Evolutionary conservation across 2,329 filamentous ascomycete genomes (phyloP), one percentile per base, ranked within the genome.

Genomic region (Stagonosporopsis rhizophila): DNA sequence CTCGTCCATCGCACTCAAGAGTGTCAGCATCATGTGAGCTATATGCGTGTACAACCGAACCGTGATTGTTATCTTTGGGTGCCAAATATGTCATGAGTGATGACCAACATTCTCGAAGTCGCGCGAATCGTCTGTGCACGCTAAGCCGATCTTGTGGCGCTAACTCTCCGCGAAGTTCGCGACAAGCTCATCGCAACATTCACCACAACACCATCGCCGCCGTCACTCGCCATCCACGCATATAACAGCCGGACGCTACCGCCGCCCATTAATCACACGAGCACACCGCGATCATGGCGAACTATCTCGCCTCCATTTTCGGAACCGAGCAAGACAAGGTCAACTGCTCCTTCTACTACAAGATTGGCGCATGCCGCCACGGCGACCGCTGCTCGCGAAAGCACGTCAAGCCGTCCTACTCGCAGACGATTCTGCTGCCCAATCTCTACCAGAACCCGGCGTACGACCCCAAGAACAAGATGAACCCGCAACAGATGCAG

Each of bases 341-440:
- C 83, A 97, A 98, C 86, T 97, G 95, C 86, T 95, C 90, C 55
- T 99, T 99, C 87, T 99, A 99, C 87, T 93, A 97, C 90, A 99
- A 99, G 83, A 99, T 99, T 79, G 95, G 95, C 77, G 95, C 95
- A 51, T 99, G 95, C 83, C 89, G 95, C 61, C 95, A 99, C 84
- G 95, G 95, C 75, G 95, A 99, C 81, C 91, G 95, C 74, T 99
- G 95, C 85, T 96, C 91, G 60, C 89, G 95, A 70, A 99, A 99
- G 80, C 95, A 99, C 80, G 95, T 99, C 83, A 99, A 99, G 82
- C 95, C 95, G 1, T 96, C 92, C 20, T 99, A 99, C 86, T 90
- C 87, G 62, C 95, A 99, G 80, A 99, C 95, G 19, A 93, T 99
- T 78, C 89, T 99, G 66, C 92, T 99, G 76, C 95, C 95, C 42